Conservation (phyloP, 2,329 filamentous ascomycete species). For the Periglandula ipomoeae region DNA sequence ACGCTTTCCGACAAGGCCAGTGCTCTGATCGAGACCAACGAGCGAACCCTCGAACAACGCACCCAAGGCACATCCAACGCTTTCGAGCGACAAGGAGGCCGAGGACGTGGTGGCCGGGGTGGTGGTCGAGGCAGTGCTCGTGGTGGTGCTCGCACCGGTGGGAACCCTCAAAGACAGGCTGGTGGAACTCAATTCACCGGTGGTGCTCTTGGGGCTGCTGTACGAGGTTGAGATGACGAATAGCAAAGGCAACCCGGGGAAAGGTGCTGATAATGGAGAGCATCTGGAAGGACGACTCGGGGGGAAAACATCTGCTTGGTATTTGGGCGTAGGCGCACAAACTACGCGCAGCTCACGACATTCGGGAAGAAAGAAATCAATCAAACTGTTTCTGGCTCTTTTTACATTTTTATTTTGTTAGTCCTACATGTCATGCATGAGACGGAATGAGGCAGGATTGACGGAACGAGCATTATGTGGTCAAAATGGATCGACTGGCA, state of each 20-base stretch:
- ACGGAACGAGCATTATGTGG: neutral
- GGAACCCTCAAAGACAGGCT: slow-evolving; percentile 54
- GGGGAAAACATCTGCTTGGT: neutral
- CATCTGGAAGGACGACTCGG: neutral
- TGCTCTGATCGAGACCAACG: slow-evolving; percentile 90
- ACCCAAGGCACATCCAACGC: slow-evolving; percentile 93
- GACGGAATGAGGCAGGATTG: neutral
- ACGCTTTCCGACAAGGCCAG: slow-evolving; percentile 95
- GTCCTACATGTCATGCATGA: slow-evolving; percentile 1
- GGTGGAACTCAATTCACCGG: slow-evolving; percentile 75
- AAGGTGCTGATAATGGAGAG: neutral
- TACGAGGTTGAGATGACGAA: slow-evolving; percentile 46
- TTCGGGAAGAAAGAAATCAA: neutral
- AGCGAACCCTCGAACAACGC: slow-evolving; percentile 92
- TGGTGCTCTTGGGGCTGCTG: slow-evolving; percentile 63
- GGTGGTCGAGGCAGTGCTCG: slow-evolving; percentile 54
- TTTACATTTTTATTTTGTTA: neutral
- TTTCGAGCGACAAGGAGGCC: slow-evolving; percentile 84
- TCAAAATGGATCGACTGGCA: neutral
- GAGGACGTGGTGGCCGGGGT: slow-evolving; percentile 57
- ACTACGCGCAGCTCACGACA: slow-evolving; percentile 1
- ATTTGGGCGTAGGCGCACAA: slow-evolving; percentile 6
- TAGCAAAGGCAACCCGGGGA: too few species aligned
- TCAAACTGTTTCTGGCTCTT: slow-evolving; percentile 1
- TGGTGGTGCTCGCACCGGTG: slow-evolving; percentile 49